Evolutionary conservation across 805 yeast genomes (phyloP).

Genomic region (Ascoidea tarda): DNA sequence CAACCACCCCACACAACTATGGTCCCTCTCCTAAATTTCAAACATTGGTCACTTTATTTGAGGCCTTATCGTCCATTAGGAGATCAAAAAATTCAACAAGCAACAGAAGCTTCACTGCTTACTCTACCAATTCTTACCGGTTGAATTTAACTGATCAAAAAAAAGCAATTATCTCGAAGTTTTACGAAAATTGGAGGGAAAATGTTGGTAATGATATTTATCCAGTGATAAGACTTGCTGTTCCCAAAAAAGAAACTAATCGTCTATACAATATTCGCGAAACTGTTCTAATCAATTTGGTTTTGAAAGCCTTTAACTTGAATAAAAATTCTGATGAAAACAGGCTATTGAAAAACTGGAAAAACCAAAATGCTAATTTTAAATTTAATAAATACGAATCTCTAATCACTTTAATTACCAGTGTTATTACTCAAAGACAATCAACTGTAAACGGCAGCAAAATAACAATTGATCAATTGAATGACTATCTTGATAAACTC

Average conservation of each 20-base stretch:
- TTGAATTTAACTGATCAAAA: background rate
- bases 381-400: slow-evolving; percentile 24
- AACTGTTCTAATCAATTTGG: slow-evolving; percentile 33
- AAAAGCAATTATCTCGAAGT: slow-evolving; percentile 3
- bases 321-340: slow-evolving; percentile 52
- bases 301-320: slow-evolving; percentile 40
- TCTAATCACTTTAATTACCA: slow-evolving; percentile 33
- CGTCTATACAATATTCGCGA: slow-evolving; percentile 55
- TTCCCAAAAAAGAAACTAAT: slow-evolving; percentile 48
- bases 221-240: slow-evolving; percentile 47
- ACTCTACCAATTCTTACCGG: too few relatives aligned
- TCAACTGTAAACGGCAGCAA: slow-evolving; percentile 19
- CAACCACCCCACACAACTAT: too few relatives aligned
- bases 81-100: too few relatives aligned
- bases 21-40: too few relatives aligned
- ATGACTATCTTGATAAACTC: slow-evolving; percentile 25
- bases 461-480: slow-evolving; percentile 34
- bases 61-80: too few relatives aligned
- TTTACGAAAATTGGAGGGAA: slow-evolving; percentile 5
- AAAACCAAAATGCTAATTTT: slow-evolving; percentile 16
- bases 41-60: too few relatives aligned
- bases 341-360: slow-evolving; percentile 32
- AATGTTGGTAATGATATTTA: slow-evolving; percentile 20
- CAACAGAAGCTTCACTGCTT: too few relatives aligned
- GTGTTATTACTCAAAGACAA: slow-evolving; percentile 33